Percentiles rank a stretch among this genome's conserved stretches.
Evolutionary conservation across 2,329 filamentous ascomycete species (phyloP).

Genomic region (Pyricularia pennisetigena): DNA sequence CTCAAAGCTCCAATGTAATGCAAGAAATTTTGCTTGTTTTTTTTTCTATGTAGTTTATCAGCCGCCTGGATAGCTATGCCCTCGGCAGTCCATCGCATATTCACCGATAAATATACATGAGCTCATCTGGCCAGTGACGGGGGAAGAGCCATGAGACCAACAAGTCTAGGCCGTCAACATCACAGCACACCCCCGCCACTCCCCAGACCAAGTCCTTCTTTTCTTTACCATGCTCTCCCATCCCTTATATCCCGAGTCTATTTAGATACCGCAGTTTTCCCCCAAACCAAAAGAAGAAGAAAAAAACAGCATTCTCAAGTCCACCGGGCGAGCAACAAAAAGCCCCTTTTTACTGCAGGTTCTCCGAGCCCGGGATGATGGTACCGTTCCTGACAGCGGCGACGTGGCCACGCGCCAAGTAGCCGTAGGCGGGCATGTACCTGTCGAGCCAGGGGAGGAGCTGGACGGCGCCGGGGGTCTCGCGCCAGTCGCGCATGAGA

Average conservation of each 20-base stretch:
- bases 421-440: slow-evolving; percentile 56
- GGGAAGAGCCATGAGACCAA: neutral
- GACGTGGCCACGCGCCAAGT: slow-evolving; percentile 50
- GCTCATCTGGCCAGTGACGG: neutral
- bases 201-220: neutral
- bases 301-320: neutral
- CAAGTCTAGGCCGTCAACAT: neutral
- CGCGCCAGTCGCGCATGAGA: slow-evolving; percentile 62
- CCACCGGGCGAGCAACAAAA: slow-evolving; percentile 10
- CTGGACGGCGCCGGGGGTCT: slow-evolving; percentile 38
- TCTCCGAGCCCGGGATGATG: slow-evolving; percentile 33
- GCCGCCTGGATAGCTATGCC: neutral
- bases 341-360: neutral
- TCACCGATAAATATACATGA: neutral
- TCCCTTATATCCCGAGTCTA: neutral
- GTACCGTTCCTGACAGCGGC: slow-evolving; percentile 51
- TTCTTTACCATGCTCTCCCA: neutral
- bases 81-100: neutral
- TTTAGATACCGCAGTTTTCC: neutral
- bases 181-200: neutral
- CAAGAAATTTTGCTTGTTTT: neutral
- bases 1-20: no score
- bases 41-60: neutral
- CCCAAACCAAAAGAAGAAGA: neutral
- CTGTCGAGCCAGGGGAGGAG: slow-evolving; percentile 54